phyloP scores from a whole-genome alignment of 1,284 basidiomycete species.

The Pseudozyma sp. region DNA sequence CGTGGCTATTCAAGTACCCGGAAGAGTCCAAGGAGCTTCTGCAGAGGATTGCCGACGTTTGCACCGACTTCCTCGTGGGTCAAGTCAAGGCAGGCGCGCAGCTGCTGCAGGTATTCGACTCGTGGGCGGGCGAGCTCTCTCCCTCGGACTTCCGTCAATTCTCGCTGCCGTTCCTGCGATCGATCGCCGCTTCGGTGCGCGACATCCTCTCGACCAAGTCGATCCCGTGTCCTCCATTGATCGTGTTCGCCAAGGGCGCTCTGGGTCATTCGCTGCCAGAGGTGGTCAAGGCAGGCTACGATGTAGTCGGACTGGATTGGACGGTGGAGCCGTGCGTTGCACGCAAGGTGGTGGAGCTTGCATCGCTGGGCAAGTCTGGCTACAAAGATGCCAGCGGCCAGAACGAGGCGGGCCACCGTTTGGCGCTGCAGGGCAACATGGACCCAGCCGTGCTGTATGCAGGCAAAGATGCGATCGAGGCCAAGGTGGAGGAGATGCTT shows the following conservation, averaged over 20 bases:
- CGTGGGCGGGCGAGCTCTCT: constrained; percentile 69
- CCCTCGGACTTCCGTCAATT: constrained; percentile 66
- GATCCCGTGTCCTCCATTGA: constrained; percentile 62
- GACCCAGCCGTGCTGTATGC: constrained; percentile 90
- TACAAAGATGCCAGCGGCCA: constrained; percentile 51
- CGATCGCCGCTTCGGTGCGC: constrained; percentile 61
- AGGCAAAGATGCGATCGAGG: constrained; percentile 81
- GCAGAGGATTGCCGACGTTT: constrained; percentile 64
- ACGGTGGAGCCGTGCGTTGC: constrained; percentile 65
- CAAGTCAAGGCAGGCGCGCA: constrained; percentile 67
- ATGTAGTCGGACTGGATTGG: constrained; percentile 67
- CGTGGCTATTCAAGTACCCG: constrained; percentile 66
- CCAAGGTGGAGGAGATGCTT: constrained; percentile 82
- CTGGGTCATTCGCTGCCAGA: constrained; percentile 65
- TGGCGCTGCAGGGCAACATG: constrained; percentile 92
- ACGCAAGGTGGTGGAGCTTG: constrained; percentile 58
- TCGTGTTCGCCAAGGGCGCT: constrained; percentile 66
- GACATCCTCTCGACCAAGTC: constrained; percentile 62
- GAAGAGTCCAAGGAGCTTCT: constrained; percentile 65
- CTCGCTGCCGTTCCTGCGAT: constrained; percentile 63
- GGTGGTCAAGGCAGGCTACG: constrained; percentile 65
- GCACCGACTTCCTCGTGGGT: constrained; percentile 65
- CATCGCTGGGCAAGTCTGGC: constrained; percentile 46
- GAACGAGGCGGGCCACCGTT: constrained; percentile 69
- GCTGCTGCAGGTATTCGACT: constrained; percentile 68